Base-by-base conservation (phyloP, 164 flowering plant species). In the Vitis labrusca region DNA sequence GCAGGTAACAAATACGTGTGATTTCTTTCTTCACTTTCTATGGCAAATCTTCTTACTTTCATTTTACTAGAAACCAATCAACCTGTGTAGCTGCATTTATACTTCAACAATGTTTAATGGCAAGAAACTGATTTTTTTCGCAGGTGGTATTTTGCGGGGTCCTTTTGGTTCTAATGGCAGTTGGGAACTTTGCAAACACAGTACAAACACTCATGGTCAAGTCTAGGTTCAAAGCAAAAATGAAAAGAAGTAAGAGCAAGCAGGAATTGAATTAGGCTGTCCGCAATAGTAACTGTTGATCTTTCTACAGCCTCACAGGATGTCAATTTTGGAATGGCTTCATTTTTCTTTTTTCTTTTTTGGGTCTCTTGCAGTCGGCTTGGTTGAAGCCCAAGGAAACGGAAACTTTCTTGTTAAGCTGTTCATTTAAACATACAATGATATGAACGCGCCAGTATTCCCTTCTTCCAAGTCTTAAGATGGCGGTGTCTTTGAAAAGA, bases 181-280 rank as follows among this genome's bases (percentile, higher is more conserved):
- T 84, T 19, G 99, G 97, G 62, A 95, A 95, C 82, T 95, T 95
- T 63, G 74, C 71, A 58, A 91, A 89, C 79, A 93, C 99, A 3
- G 91, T 93, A 63, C 85, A 93, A 76, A 93, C 99, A 1, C 87
- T 95, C 9, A 73, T 85, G 84, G 78, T 78, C 15, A 95, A 95
- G 76, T 91, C 90, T 48, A 91, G 92, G 83, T 81, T 95, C 50
- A 95, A 95, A 79, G 98, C 98, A 9, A 95, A 92, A 74, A 87
- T 91, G 85, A 95, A 81, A 85, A 91, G 78, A 83, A 85, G 81
- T 54, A 93, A 84, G 83, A 93, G 91, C 86, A 91, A 83, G 84
- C 89, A 77, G 63, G 90, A 84, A 44, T 44, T 85, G 47, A 75
- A 78, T 61, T 83, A 79, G 63, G 81, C 60, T 50, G 16, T 58